Evolutionary conservation across 495 filamentous ascomycete species (phyloP), one percentile per base, ranked within the genome.

Genomic region (Lasiosphaeria ovina): DNA sequence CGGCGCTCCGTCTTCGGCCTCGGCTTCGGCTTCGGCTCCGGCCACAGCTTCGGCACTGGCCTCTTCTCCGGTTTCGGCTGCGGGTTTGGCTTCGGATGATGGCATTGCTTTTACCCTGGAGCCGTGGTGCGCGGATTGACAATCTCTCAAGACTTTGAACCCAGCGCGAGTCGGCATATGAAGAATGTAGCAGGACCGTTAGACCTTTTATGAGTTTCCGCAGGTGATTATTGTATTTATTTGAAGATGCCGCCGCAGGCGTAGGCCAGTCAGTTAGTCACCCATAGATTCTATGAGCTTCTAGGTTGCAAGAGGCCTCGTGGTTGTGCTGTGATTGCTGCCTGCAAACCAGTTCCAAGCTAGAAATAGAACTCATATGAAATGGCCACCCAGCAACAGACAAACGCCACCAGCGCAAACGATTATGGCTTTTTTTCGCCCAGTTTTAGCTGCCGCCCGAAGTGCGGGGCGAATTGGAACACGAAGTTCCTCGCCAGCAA

Each of bases 1-100:
- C 4, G 35, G 42, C 51, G 31, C 51, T 40, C 67, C 57, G 16
- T 55, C 58, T 32, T 35, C 45, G 50, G 34, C n/a, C 6, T 33
- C 12, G 51, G 48, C 24, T 2, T 24, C 24, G 24, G 24, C 24
- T 24, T 24, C 24, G 1, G 2, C 24, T 24, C 24, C 24, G 24
- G 0, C 24, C 24, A 24, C 48, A 3, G 31, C 12, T 3, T 61
- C 60, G 44, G 36, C n/a, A 56, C 54, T 35, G 38, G 3, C 2
- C 55, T 45, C 12, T 59, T 55, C 49, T 31, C 59, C 24, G 24
- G 24, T 24, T 24, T 24, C 24, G 24, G 24, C 24, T 24, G 24
- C 24, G 24, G 24, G 24, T 24, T 24, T 2, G 24, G 24, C 24
- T 24, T 24, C 24, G 24, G 24, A 24, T 24, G 24, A 2, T 24